Base-by-base conservation (phyloP, 2,329 filamentous ascomycete species). In the Penicillium concentricum region DNA sequence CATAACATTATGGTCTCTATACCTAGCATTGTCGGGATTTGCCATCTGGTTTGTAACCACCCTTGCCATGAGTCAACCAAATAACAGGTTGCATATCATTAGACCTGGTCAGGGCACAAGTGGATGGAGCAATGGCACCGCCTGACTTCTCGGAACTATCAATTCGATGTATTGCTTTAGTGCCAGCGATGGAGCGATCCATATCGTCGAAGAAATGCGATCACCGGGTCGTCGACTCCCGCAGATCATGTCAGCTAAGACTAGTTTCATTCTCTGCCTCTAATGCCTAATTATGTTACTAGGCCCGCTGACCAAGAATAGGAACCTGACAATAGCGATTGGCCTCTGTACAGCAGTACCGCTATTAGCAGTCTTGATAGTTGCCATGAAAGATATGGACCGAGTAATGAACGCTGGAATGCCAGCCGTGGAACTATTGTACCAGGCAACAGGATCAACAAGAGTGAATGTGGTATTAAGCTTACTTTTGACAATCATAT, bases 401-500 rank as follows among this genome's bases (percentile, higher is more conserved):
- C 13, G 12, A 10, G 35, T 24, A 22, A 37, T 12, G 7, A 54
- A 57, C 0, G 57, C 56, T 0, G 61, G 56, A 22, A 42, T 63
- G 1, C 56, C 64, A 4, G 61, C 46, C 15, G 32, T 65, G n/a
- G 59, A 65, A 38, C 30, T 61, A 5, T 61, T 62, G 4, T 59
- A 62, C 20, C 61, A 66, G 39, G 67, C 67, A 15, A 72, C 69
- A 12, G 63, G 61, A 34, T 67, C 59, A 51, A 69, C 58, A 41
- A 55, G 48, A 1, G 61, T 61, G 15, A 60, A 63, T 1, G 62
- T 64, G 1, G 56, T 61, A 22, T 45, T 61, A 9, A 59, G 58
- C 18, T 41, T 55, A 1, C 61, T 56, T 15, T 13, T 65, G 37
- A 64, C 58, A 9, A 43, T 63, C 2, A 43, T 61, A 32, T 63